Conservation (phyloP, 2,329 filamentous ascomycete genomes). For the Aspergillus niger region DNA sequence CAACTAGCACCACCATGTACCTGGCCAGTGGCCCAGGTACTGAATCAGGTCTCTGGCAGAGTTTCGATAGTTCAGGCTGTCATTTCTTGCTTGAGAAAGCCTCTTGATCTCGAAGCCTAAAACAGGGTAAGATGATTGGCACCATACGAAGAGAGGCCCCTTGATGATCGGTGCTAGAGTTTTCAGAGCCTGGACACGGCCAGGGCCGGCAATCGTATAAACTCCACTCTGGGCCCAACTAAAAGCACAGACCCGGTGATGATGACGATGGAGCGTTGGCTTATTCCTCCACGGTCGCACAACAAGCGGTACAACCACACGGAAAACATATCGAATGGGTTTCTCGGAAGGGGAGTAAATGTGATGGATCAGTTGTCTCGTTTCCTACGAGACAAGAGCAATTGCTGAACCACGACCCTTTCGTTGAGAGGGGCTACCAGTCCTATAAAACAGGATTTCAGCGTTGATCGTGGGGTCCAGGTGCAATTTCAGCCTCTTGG, state of each 20-base stretch:
- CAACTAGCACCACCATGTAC: neutral
- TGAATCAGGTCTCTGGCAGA: neutral
- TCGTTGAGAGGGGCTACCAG: too few relatives aligned
- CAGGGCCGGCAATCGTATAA: neutral
- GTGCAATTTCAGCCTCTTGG: neutral
- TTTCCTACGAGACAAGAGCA: neutral
- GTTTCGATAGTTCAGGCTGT: neutral
- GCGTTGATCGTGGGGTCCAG: neutral
- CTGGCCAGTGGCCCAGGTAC: neutral
- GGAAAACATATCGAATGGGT: neutral
- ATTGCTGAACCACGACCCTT: neutral
- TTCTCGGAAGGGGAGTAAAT: neutral
- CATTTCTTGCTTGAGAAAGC: neutral
- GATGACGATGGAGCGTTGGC: neutral
- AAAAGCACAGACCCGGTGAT: conserved; percentile 1
- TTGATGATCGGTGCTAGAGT: neutral
- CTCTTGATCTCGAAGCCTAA: neutral
- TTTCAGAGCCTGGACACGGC: neutral
- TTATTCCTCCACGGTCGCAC: conserved; percentile 5
- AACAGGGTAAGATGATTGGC: neutral
- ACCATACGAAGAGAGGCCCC: neutral
- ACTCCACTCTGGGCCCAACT: conserved; percentile 4
- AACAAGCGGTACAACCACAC: neutral
- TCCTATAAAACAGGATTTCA: neutral
- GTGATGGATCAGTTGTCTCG: neutral